Conservation (phyloP, 2,329 filamentous ascomycete species). For the Penicillium griseofulvum region DNA sequence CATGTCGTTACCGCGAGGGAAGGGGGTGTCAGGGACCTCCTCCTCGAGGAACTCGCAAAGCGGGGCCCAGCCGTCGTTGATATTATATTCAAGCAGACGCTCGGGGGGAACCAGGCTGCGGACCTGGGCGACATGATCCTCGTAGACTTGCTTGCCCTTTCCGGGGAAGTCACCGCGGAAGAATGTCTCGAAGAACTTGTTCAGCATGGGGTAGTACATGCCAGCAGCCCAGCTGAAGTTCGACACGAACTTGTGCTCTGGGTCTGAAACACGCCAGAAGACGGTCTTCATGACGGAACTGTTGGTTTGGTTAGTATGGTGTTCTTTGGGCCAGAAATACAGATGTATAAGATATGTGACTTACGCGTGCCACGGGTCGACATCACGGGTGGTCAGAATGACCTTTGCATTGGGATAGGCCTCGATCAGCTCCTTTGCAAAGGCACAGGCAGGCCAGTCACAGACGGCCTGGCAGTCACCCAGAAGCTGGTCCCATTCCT, state of each 20-base stretch:
- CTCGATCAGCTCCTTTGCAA: slow-evolving; percentile 67
- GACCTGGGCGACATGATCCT: slow-evolving; percentile 55
- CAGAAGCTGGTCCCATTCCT: slow-evolving; percentile 68
- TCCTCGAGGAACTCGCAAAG: slow-evolving; percentile 56
- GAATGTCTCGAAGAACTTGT: slow-evolving; percentile 67
- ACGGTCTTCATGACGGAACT: slow-evolving; percentile 65
- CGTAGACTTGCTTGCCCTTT: slow-evolving; percentile 63
- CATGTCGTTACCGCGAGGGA: slow-evolving; percentile 55
- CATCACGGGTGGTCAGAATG: slow-evolving; percentile 64
- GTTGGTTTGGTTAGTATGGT: slow-evolving; percentile 1
- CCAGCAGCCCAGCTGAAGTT: slow-evolving; percentile 63
- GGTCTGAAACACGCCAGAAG: slow-evolving; percentile 65
- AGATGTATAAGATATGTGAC: not conserved
- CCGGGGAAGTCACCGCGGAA: slow-evolving; percentile 67
- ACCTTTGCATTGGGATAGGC: slow-evolving; percentile 72
- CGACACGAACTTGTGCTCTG: slow-evolving; percentile 56
- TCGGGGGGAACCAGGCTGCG: slow-evolving; percentile 49
- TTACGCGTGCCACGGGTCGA: slow-evolving; percentile 61
- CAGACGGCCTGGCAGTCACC: slow-evolving; percentile 65
- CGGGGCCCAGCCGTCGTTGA: slow-evolving; percentile 55
- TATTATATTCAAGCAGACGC: slow-evolving; percentile 54
- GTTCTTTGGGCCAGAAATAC: not conserved
- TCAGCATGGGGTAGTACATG: slow-evolving; percentile 68
- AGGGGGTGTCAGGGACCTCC: slow-evolving; percentile 50
- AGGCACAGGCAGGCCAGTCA: slow-evolving; percentile 67